These are phyloP conservation scores for Microcera coccophila DNA, from an alignment of 2,329 filamentous ascomycete species.

Conservation along the genomic window DNA sequence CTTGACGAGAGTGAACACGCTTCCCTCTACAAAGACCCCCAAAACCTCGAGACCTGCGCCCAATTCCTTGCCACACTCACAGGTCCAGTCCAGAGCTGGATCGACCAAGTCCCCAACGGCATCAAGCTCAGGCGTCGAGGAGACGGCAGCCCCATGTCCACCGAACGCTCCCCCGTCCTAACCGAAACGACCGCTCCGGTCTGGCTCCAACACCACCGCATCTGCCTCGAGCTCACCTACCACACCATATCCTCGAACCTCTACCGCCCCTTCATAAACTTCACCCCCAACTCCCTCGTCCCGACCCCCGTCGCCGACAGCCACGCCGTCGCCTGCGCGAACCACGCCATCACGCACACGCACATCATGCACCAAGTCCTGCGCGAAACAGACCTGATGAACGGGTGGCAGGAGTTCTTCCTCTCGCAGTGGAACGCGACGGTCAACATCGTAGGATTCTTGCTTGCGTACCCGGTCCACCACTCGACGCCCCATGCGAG, in stretches of 20 bases:
- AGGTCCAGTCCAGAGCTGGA: slow-evolving; percentile 27
- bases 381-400: slow-evolving; percentile 22
- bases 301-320: slow-evolving; percentile 16
- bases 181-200: slow-evolving; percentile 31
- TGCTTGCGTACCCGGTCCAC: slow-evolving; percentile 30
- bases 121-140: slow-evolving; percentile 34
- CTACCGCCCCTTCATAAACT: slow-evolving; percentile 39
- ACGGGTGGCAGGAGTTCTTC: slow-evolving; percentile 28
- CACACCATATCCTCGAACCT: slow-evolving; percentile 37
- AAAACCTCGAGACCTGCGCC: slow-evolving; percentile 16
- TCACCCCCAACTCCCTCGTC: slow-evolving; percentile 14
- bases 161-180: slow-evolving; percentile 25
- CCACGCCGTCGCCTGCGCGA: slow-evolving; percentile 15
- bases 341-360: slow-evolving; percentile 25
- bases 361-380: slow-evolving; percentile 24
- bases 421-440: slow-evolving; percentile 29
- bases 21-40: slow-evolving; percentile 13
- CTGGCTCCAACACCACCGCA: slow-evolving; percentile 38
- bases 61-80: slow-evolving; percentile 18
- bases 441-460: slow-evolving; percentile 32
- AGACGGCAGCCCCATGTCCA: slow-evolving; percentile 31
- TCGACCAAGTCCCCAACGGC: slow-evolving; percentile 30
- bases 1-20: slow-evolving; percentile 4
- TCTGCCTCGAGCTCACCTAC: slow-evolving; percentile 40
- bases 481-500: slow-evolving; percentile 20